phyloP scores from a whole-genome alignment of 2,329 filamentous ascomycete genomes.

The Hypomyces rosellus region DNA sequence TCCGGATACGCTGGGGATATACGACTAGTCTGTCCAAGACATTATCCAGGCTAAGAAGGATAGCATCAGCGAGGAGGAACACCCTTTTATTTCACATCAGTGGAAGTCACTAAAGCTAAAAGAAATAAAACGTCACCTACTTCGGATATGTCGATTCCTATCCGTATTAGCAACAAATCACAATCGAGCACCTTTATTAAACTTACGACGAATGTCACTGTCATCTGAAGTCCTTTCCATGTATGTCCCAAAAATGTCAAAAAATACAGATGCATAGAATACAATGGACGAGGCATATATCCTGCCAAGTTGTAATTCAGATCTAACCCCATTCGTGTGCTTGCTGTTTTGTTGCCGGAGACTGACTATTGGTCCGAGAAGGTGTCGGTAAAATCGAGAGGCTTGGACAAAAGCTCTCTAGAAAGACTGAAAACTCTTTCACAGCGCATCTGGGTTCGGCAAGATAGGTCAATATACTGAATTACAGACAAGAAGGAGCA shows the following conservation, averaged over 20 bases:
- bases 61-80: constrained; percentile 63
- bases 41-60: constrained; percentile 62
- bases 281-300: too few species aligned
- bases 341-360: too few species aligned
- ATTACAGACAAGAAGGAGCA: constrained; percentile 26
- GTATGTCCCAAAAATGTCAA: constrained; percentile 15
- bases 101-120: too few species aligned
- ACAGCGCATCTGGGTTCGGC: constrained; percentile 13
- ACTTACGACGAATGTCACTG: constrained; percentile 44
- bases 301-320: too few species aligned
- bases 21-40: constrained; percentile 64
- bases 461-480: background rate
- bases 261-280: too few species aligned
- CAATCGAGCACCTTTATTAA: too few species aligned
- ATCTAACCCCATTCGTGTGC: too few species aligned
- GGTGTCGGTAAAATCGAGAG: constrained; percentile 27
- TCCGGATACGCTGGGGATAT: constrained; percentile 67
- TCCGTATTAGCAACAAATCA: too few species aligned
- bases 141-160: constrained; percentile 52
- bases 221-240: constrained; percentile 74
- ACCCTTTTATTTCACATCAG: constrained; percentile 17
- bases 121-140: too few species aligned
- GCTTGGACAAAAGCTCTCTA: constrained; percentile 24
- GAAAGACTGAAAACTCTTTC: constrained; percentile 1
- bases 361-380: constrained; percentile 17